Percentiles rank a stretch among this genome's conserved stretches.
These are phyloP conservation scores for Botryotinia narcissicola DNA, from an alignment of 2,329 filamentous ascomycete species.

Conservation along the genomic window DNA sequence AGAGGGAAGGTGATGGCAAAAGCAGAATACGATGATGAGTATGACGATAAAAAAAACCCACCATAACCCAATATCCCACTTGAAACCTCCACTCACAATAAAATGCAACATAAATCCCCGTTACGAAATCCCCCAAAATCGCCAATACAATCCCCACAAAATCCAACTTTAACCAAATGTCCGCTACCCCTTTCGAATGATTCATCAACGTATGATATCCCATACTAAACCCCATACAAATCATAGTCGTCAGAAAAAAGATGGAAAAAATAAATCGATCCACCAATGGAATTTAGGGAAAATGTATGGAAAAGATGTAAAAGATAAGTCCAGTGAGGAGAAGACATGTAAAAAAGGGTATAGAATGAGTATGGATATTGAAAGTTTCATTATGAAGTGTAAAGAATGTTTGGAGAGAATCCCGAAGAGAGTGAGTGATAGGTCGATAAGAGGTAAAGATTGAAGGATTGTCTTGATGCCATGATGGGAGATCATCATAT, in stretches of 20 bases:
- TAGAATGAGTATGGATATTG: slow-evolving; percentile 13
- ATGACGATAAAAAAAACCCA: neutral
- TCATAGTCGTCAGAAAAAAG: neutral
- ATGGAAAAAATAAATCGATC: slow-evolving; percentile 4
- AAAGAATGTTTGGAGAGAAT: neutral
- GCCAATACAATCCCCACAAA: slow-evolving; percentile 15
- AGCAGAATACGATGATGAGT: neutral
- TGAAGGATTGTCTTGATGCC: slow-evolving; percentile 14
- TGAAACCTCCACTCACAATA: slow-evolving; percentile 18
- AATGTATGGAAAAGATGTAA: neutral
- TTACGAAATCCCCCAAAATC: slow-evolving; percentile 18
- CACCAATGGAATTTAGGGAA: neutral
- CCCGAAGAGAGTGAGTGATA: neutral
- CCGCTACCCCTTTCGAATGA: neutral
- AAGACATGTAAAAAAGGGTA: neutral
- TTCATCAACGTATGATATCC: slow-evolving; percentile 18
- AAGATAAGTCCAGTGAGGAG: neutral
- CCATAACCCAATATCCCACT: slow-evolving; percentile 16
- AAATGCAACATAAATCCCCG: slow-evolving; percentile 14
- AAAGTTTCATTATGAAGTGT: slow-evolving; percentile 15
- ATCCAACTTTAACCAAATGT: slow-evolving; percentile 16
- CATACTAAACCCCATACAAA: slow-evolving; percentile 13
- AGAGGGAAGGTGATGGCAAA: neutral
- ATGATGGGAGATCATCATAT: slow-evolving; percentile 13
- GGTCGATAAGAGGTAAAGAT: slow-evolving; percentile 16